A percentile compares a stretch with the other conserved stretches of the same genome.
Evolutionary conservation across 2,329 filamentous ascomycete genomes (phyloP).

Genomic region (Amphichorda felina): DNA sequence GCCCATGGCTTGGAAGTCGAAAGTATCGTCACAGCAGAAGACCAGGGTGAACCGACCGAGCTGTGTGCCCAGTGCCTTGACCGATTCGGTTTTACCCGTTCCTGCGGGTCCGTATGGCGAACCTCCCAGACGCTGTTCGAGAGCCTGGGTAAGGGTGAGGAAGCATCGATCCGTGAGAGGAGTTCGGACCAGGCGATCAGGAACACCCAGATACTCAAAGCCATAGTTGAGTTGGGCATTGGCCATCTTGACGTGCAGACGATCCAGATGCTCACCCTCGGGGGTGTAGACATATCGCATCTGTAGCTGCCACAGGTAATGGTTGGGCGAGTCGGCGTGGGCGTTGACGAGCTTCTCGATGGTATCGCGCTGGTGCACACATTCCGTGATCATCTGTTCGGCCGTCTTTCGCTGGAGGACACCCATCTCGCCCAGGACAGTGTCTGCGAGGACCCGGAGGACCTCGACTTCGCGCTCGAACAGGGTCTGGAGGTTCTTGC

Average conservation of each 20-base stretch:
- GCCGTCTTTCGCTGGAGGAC: slow-evolving; percentile 88
- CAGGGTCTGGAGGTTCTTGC: slow-evolving; percentile 54
- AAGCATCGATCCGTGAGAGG: slow-evolving; percentile 97
- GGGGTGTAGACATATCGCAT: slow-evolving; percentile 91
- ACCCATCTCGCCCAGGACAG: slow-evolving; percentile 81
- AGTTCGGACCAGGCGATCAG: slow-evolving; percentile 90
- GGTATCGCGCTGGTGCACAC: slow-evolving; percentile 90
- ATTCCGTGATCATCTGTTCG: slow-evolving; percentile 97
- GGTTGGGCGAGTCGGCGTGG: slow-evolving; percentile 61
- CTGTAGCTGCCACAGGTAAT: slow-evolving; percentile 88
- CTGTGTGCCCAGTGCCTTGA: slow-evolving; percentile 94
- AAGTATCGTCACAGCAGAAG: slow-evolving; percentile 99
- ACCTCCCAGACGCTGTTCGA: slow-evolving; percentile 89
- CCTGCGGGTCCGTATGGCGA: slow-evolving; percentile 96
- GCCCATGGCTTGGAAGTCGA: slow-evolving; percentile 99
- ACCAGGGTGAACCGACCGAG: slow-evolving; percentile 96
- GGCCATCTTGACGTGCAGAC: slow-evolving; percentile 88
- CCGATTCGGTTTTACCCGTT: slow-evolving; percentile 97
- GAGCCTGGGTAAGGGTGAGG: slow-evolving; percentile 88
- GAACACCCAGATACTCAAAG: slow-evolving; percentile 94
- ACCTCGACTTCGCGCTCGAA: slow-evolving; percentile 78
- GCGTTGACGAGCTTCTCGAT: slow-evolving; percentile 75
- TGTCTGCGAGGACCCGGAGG: slow-evolving; percentile 73
- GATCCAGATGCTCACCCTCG: slow-evolving; percentile 70
- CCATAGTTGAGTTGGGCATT: slow-evolving; percentile 93